Evolutionary conservation across 768 basidiomycete genomes (phyloP), one percentile per base, ranked within the genome.

Genomic region (Lactarius akahatsu): DNA sequence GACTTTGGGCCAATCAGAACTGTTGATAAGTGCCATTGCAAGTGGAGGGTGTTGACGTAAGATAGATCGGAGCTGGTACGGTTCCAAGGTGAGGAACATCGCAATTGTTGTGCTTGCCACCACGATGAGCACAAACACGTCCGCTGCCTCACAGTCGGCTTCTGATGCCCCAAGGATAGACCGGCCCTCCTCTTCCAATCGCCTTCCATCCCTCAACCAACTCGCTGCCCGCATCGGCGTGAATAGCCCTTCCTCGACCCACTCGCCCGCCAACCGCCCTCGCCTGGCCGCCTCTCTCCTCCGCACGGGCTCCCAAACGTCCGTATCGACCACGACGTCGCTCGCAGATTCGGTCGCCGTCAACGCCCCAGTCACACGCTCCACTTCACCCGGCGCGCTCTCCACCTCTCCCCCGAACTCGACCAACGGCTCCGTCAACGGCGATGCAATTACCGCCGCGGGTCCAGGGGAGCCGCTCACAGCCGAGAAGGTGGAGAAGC

Each of bases 141-240:
- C 63, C 30, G 23, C 57, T 23, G 66, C 66, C 65, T 69, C 72
- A 34, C 64, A 77, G 15, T 66, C 76, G 13, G 73, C 76, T 18
- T 67, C 77, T 66, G 75, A 78, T 59, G 76, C 72, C 2, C 74
- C 78, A 56, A 80, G 79, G 69, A 73, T 79, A 26, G 80, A 81
- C 57, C 74, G 78, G 20, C 63, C 77, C n/a, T 59, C 70, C 7
- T 26, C 77, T 7, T 71, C 71, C 32, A 45, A 72, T 32, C 85
- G 90, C 28, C 79, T 87, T 20, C 90, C 90, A 0, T 91, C 91
- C 8, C 82, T 93, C 16, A 89, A 91, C 78, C 89, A 92, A 76
- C 86, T 93, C 62, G 91, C 89, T 2, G 91, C 91, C 6, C 86
- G 90, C 58, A 90, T 92, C 74, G 85, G 81, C 71, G 77, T 82